These are phyloP conservation scores for Pythium aristosporum DNA, from an alignment of 352 stramenopile species.

Conservation along the genomic window DNA sequence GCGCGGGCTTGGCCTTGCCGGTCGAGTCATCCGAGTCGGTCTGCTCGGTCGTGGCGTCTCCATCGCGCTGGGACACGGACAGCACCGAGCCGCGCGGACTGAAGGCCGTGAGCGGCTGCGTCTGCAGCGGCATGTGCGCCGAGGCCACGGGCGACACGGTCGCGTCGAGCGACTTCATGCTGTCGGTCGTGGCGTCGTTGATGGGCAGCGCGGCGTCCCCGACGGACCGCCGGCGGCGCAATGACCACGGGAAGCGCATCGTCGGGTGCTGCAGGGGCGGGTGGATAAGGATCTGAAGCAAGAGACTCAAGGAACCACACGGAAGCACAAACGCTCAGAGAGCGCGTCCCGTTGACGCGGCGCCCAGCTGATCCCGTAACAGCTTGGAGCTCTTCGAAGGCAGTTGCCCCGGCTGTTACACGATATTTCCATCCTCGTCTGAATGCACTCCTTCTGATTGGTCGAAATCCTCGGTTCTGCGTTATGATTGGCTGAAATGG, in stretches of 20 bases:
- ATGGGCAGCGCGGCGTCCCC: not conserved
- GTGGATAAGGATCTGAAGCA: not conserved
- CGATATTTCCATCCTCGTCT: not conserved
- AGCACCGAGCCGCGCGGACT: slow-evolving; percentile 1
- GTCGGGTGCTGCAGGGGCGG: not conserved
- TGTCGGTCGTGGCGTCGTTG: not conserved
- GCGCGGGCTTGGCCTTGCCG: slow-evolving; percentile 16
- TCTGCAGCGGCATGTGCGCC: slow-evolving; percentile 20
- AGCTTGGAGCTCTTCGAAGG: not conserved
- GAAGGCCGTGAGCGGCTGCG: slow-evolving; percentile 5
- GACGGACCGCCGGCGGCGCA: not conserved
- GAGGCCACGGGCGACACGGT: slow-evolving; percentile 11
- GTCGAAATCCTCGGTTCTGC: not conserved
- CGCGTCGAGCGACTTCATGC: slow-evolving; percentile 1
- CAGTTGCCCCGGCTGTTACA: not conserved
- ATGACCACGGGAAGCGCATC: slow-evolving; percentile 11
- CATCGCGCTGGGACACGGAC: not conserved
- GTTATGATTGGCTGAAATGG: slow-evolving; percentile 8
- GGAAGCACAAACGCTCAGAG: not conserved
- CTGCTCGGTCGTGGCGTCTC: not conserved
- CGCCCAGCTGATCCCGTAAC: too few species aligned
- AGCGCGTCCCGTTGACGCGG: not conserved
- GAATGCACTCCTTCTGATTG: not conserved
- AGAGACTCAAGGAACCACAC: not conserved
- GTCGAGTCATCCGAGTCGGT: slow-evolving; percentile 9